phyloP scores from a whole-genome alignment of 2,329 filamentous ascomycete genomes.

The Plectosphaerella plurivora region DNA sequence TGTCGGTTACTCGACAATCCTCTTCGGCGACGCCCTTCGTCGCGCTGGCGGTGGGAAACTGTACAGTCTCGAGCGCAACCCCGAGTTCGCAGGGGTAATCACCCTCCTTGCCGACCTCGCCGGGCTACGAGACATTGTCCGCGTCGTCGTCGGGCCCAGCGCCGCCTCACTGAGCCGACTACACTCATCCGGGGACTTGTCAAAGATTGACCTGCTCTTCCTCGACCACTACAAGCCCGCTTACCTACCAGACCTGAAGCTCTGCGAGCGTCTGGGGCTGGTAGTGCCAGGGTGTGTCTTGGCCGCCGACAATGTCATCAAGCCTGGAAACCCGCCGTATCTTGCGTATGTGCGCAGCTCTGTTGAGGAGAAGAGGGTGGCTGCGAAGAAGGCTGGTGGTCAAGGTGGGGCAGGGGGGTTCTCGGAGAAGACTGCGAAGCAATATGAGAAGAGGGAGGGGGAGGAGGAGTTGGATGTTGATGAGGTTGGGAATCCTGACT shows the following conservation, averaged over 20 bases:
- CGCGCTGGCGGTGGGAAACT: constrained; percentile 61
- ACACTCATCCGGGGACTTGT: constrained; percentile 45
- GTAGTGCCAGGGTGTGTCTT: constrained; percentile 59
- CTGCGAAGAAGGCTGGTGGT: constrained; percentile 22
- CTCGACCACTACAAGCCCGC: constrained; percentile 77
- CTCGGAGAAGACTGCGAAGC: constrained; percentile 37
- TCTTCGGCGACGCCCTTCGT: constrained; percentile 65
- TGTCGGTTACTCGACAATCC: constrained; percentile 74
- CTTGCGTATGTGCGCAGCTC: constrained; percentile 65
- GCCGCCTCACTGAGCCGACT: constrained; percentile 61
- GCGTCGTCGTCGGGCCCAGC: constrained; percentile 66
- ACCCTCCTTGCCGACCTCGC: constrained; percentile 67
- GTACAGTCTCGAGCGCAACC: constrained; percentile 68
- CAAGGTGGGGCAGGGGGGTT: constrained; percentile 23
- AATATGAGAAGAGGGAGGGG: constrained; percentile 52
- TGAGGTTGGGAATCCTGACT: constrained; percentile 52
- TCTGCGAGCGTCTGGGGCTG: constrained; percentile 67
- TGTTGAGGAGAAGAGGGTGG: constrained; percentile 55
- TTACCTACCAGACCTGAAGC: constrained; percentile 70
- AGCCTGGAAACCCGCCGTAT: constrained; percentile 67
- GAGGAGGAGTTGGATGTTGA: constrained; percentile 29
- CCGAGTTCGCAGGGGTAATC: constrained; percentile 69
- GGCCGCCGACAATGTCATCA: constrained; percentile 67
- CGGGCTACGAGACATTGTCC: constrained; percentile 65
- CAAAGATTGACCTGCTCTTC: constrained; percentile 67